Conservation (phyloP, 345 rosid genomes). For the Heritiera littoralis region DNA sequence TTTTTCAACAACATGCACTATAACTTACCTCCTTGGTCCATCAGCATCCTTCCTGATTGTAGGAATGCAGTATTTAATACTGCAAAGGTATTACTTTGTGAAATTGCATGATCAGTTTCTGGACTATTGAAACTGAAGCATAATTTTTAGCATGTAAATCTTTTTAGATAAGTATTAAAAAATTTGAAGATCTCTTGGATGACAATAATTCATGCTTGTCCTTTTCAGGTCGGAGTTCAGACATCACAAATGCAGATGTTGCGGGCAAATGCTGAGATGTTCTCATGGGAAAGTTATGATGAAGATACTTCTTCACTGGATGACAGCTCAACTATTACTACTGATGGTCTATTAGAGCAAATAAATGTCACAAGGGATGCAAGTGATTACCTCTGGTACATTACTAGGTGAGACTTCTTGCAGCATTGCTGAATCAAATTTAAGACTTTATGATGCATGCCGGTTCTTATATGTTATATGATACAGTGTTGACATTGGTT, state of each 20-base stretch:
- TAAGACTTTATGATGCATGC: background rate
- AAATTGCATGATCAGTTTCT: background rate
- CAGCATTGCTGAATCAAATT: background rate
- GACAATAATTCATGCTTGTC: background rate
- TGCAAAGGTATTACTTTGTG: constrained; percentile 62
- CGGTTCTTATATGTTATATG: constrained; percentile 9
- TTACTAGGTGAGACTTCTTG: constrained; percentile 39
- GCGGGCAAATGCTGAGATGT: constrained; percentile 53
- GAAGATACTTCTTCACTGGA: constrained; percentile 79
- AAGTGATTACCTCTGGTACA: constrained; percentile 71
- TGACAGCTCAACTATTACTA: constrained; percentile 63
- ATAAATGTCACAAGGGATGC: constrained; percentile 55
- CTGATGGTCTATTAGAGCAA: constrained; percentile 47
- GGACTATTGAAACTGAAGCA: background rate
- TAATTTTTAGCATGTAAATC: no score
- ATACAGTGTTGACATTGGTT: constrained; percentile 71
- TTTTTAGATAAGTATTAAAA: background rate
- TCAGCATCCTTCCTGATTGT: constrained; percentile 95
- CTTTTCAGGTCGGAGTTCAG: constrained; percentile 46
- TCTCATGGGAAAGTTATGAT: constrained; percentile 82
- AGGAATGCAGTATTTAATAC: constrained; percentile 88
- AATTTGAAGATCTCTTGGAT: background rate
- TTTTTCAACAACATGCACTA: constrained; percentile 91
- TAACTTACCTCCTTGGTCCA: constrained; percentile 96
- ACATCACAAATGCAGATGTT: constrained; percentile 71